Conservation (phyloP, 805 yeast species). For the Wickerhamiella qilinensis region DNA sequence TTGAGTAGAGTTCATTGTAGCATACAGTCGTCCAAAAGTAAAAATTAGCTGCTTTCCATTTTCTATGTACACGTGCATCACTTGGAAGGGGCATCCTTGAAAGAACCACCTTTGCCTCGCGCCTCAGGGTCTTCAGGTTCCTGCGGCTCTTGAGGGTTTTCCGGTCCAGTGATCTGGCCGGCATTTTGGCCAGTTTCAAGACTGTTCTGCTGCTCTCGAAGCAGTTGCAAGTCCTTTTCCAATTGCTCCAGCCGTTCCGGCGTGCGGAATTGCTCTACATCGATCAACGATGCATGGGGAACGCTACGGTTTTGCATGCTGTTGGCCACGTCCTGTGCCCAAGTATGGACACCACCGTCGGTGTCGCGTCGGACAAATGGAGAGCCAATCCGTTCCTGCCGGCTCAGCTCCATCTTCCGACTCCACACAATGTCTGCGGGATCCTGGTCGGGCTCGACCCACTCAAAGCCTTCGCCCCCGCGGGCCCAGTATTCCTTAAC, state of each 20-base stretch:
- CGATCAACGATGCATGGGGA: slow-evolving; percentile 22
- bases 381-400: slow-evolving; percentile 12
- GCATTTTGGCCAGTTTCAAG: too few relatives aligned
- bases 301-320: slow-evolving; percentile 12
- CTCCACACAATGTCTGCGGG: slow-evolving; percentile 45
- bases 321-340: slow-evolving; percentile 17
- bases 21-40: too few relatives aligned
- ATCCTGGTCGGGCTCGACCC: slow-evolving; percentile 85
- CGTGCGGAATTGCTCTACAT: slow-evolving; percentile 12
- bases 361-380: slow-evolving; percentile 13
- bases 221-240: slow-evolving; percentile 7
- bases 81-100: too few relatives aligned
- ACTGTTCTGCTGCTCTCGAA: slow-evolving; percentile 8
- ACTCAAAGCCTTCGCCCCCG: slow-evolving; percentile 72
- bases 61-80: too few relatives aligned
- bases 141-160: too few relatives aligned
- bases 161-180: too few relatives aligned
- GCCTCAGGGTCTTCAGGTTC: too few relatives aligned
- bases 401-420: slow-evolving; percentile 16
- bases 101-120: too few relatives aligned
- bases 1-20: too few relatives aligned
- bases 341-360: slow-evolving; percentile 12
- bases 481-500: slow-evolving; percentile 76
- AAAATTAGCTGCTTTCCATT: too few relatives aligned
- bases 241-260: slow-evolving; percentile 5